Conservation (phyloP, 139 green algal genomes). For the Mesostigma viride region DNA sequence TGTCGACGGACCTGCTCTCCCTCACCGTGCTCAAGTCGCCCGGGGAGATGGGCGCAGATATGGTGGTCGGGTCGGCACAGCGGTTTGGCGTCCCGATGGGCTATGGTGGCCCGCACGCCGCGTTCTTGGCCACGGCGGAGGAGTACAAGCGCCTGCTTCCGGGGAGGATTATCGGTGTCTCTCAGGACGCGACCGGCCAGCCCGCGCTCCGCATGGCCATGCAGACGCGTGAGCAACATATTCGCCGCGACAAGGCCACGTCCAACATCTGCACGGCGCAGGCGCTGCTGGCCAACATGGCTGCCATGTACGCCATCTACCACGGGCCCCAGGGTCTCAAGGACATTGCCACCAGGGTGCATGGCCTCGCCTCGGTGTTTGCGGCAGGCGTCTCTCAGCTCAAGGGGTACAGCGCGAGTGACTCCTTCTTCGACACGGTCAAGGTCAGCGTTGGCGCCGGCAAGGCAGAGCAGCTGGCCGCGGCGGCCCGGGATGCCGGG, state of each 20-base stretch:
- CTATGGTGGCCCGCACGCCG: slow-evolving; percentile 95
- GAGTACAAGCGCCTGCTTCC: slow-evolving; percentile 84
- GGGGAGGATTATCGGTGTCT: slow-evolving; percentile 92
- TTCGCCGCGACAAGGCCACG: slow-evolving; percentile 98
- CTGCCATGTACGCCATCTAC: slow-evolving; percentile 93
- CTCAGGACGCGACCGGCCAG: slow-evolving; percentile 70
- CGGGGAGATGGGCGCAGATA: slow-evolving; percentile 95
- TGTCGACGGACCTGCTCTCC: slow-evolving; percentile 89
- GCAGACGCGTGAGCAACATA: slow-evolving; percentile 99
- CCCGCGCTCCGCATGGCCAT: slow-evolving; percentile 96
- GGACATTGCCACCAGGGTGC: slow-evolving; percentile 70
- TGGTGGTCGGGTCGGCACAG: slow-evolving; percentile 90
- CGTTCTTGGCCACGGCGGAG: slow-evolving; percentile 87
- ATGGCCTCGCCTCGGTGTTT: slow-evolving; percentile 74
- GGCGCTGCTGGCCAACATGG: slow-evolving; percentile 96
- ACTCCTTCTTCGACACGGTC: slow-evolving; percentile 91
- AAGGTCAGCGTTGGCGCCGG: slow-evolving; percentile 36
- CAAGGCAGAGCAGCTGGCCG: slow-evolving; percentile 31
- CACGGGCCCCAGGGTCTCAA: slow-evolving; percentile 90
- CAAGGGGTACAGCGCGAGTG: not conserved
- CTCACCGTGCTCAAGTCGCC: slow-evolving; percentile 83
- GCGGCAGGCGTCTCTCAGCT: slow-evolving; percentile 52
- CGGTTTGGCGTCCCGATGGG: slow-evolving; percentile 95
- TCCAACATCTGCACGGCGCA: slow-evolving; percentile 98
- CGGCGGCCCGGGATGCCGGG: slow-evolving; percentile 28